Base-by-base conservation (phyloP, 805 yeast genomes). In the Saccharomycopsis sp. region DNA sequence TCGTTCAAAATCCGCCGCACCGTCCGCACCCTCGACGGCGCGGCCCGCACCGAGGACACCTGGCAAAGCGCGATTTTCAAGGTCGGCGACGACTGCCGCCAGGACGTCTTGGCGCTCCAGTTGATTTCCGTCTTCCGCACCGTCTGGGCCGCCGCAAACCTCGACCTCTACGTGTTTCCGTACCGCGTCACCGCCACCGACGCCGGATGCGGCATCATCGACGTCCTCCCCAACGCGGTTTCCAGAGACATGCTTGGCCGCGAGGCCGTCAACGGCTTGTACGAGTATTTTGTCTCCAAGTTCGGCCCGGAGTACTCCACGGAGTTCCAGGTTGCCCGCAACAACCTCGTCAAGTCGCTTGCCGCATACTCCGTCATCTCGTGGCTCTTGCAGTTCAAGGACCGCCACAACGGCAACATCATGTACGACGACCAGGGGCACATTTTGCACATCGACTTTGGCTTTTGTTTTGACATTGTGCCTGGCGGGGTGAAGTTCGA, bases 401-500 rank as follows among this genome's bases (percentile, higher is more conserved):
- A 94, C 73, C 82, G 99, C 67, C 99, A 94, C 72, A 94, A 94
- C 73, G 99, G 99, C 70, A 94, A 94, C 71, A 92, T 94, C 62
- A 86, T 94, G 89, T 89, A 94, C 67, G 99, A 94, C 68, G 89
- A 85, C 60, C 87, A 89, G 66, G 99, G 99, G 3, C 97, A 94
- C 69, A 82, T 95, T 61, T 75, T 95, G 62, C 99, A 94, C 71
- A 89, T 95, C 71, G 99, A 94, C 73, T 94, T 94, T 74, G 99
- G 99, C 2, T 94, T 94, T 79, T 91, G 97, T 66, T 95, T 94
- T 70, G 99, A 94, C 73, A 94, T 94, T 70, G 97, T 89, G 37
- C 99, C 99, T 8, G 99, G 99, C 63, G 99, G 99, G 40, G 97
- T 94, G 53, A 89, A 85, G 67, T 95, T 94, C 69, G 99, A 94